Evolutionary conservation across 768 basidiomycete genomes (phyloP), one percentile per base, ranked within the genome.

Genomic region (Pulveroboletus sp.): DNA sequence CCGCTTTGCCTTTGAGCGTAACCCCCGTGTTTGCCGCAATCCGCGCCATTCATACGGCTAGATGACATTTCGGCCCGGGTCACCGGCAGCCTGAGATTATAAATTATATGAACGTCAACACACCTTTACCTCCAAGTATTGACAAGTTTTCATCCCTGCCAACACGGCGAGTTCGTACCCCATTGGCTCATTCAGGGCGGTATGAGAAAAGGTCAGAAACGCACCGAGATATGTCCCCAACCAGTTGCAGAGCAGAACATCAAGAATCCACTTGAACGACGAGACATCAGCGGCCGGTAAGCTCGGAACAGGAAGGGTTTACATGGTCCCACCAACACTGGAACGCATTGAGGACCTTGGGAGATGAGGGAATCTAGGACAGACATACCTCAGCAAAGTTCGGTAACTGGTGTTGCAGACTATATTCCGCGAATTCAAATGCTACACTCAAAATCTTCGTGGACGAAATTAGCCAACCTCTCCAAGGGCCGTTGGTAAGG

Each of bases 261-360:
- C 89, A 45, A 93, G 74, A 54, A 93, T 74, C 89, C 89, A 93
- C 89, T 91, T 59, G 24, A 21, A 24, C 40, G 43, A 49, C 17
- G 35, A 63, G 14, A 49, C 33, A 52, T 60, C 50, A 64, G 54
- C 18, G 17, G 46, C 33, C 43, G 12, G 39, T 27, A 42, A 45
- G 30, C 18, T 17, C 14, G 46, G 49, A 52, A 42, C 30, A 27
- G 31, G 28, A 26, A 47, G 33, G 8, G 72, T 81, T 60, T 73
- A 90, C 89, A 73, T 93, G 89, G 65, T 92, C 90, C 89, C 89
- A 93, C 90, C 89, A 92, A 61, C 90, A 92, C 87, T 90, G 43
- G 46, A 45, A 43, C 38, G 18, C 15, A 17, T 43, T 54, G 38
- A 62, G 61, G 54, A 42, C 47, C 47, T 47, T 37, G 38, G 63